Percentiles rank a stretch among this genome's conserved stretches.
These are phyloP conservation scores for Fraxinus cuspidata DNA, from an alignment of 257 asterid species.

Conservation along the genomic window DNA sequence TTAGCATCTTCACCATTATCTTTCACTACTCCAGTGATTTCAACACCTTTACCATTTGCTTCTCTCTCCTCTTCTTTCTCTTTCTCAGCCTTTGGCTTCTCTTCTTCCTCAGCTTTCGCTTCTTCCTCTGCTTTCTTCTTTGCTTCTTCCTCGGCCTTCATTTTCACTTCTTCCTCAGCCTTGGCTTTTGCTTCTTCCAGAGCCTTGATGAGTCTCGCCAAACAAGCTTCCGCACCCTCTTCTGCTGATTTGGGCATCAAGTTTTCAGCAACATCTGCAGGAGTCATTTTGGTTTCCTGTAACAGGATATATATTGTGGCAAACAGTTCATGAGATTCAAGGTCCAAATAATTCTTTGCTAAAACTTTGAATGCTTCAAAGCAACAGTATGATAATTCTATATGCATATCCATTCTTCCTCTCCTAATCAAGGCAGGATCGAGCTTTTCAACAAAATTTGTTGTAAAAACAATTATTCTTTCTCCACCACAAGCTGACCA, in stretches of 20 bases:
- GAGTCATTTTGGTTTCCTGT: background rate
- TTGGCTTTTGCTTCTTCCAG: conserved; percentile 11
- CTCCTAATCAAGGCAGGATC: conserved; percentile 38
- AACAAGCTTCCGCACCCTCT: conserved; percentile 15
- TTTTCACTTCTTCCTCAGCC: background rate
- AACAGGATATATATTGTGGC: conserved; percentile 13
- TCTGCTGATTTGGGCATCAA: conserved; percentile 34
- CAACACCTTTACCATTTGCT: background rate
- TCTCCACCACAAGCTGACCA: conserved; percentile 38
- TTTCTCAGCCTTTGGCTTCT: background rate
- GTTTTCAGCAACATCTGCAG: conserved; percentile 8
- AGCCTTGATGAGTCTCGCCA: conserved; percentile 24
- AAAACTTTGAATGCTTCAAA: conserved; percentile 26
- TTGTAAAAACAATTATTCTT: conserved; percentile 30
- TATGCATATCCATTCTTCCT: conserved; percentile 41
- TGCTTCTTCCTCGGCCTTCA: background rate
- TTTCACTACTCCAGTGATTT: background rate
- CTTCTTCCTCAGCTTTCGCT: conserved; percentile 13
- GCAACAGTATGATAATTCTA: conserved; percentile 37
- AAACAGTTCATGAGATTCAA: conserved; percentile 19
- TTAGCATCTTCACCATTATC: background rate
- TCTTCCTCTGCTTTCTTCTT: conserved; percentile 11
- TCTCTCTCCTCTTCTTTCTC: background rate
- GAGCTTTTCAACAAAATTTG: conserved; percentile 29
- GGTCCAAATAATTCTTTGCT: conserved; percentile 17